These are phyloP conservation scores for Mortierella sp. DNA, from an alignment of 371 early-diverging fungal species.

Conservation along the genomic window DNA sequence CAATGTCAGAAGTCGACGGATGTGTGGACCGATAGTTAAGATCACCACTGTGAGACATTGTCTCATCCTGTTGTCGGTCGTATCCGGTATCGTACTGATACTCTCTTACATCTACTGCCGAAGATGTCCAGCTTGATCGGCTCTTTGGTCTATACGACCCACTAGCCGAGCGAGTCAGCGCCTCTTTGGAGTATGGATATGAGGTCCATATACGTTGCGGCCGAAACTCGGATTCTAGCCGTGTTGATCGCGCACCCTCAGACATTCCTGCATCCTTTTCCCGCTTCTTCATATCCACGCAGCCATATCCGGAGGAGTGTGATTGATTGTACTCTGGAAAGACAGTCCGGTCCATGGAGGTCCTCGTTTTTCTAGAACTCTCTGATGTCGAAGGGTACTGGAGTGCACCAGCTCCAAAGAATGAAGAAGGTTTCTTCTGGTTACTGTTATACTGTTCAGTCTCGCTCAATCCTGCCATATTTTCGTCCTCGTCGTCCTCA, in stretches of 20 bases:
- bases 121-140: background rate
- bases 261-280: background rate
- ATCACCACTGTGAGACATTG: no score
- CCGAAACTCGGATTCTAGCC: constrained; percentile 13
- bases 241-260: no score
- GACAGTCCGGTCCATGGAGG: background rate
- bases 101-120: background rate
- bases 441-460: background rate
- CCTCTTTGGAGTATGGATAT: constrained; percentile 25
- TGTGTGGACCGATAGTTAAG: no score
- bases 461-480: background rate
- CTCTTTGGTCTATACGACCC: constrained; percentile 3
- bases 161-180: background rate
- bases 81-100: background rate
- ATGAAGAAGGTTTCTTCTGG: background rate
- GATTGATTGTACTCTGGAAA: background rate
- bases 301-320: background rate
- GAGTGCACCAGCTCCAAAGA: no score
- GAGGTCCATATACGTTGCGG: constrained; percentile 40
- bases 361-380: background rate
- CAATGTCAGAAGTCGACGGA: no score
- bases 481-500: constrained; percentile 19
- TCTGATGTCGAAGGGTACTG: no score
- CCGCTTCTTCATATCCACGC: constrained; percentile 7
- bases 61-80: no score